Percentiles rank a stretch among this genome's conserved stretches.
phyloP scores from a whole-genome alignment of 2,329 filamentous ascomycete species.

The Diaporthe sp. region DNA sequence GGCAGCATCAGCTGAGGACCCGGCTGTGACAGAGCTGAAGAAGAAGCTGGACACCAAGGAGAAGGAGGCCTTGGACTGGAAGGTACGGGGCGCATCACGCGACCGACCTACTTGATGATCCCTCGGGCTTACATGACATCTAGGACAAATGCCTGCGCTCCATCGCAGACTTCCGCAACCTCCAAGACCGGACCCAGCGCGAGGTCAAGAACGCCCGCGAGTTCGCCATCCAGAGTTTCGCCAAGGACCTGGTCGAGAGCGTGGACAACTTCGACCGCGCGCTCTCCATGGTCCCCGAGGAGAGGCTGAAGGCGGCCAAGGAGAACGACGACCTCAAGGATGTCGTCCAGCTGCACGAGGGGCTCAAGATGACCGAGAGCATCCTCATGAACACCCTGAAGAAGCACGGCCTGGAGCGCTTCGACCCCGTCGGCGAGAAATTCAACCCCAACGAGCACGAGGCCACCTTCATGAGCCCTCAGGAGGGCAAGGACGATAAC shows the following conservation, averaged over 20 bases:
- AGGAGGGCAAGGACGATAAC: constrained; percentile 89
- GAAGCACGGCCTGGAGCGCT: constrained; percentile 94
- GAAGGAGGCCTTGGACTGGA: constrained; percentile 77
- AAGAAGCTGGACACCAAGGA: constrained; percentile 67
- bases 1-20: constrained; percentile 42
- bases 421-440: constrained; percentile 85
- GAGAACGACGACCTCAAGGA: constrained; percentile 74
- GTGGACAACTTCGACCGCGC: constrained; percentile 98
- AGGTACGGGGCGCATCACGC: constrained; percentile 70
- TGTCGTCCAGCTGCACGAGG: constrained; percentile 84
- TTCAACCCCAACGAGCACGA: constrained; percentile 98
- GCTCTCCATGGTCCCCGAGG: constrained; percentile 80
- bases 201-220: constrained; percentile 89
- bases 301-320: constrained; percentile 73
- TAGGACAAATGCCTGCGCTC: constrained; percentile 96
- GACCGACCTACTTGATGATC: neutral
- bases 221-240: constrained; percentile 96
- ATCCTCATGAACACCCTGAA: constrained; percentile 89
- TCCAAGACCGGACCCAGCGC: constrained; percentile 93
- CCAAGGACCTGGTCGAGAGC: constrained; percentile 93
- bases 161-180: constrained; percentile 97
- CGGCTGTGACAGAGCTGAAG: constrained; percentile 59
- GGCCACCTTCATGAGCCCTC: constrained; percentile 93
- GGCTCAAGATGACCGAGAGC: constrained; percentile 93
- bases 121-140: constrained; percentile 33